Evolutionary conservation across 1,284 basidiomycete genomes (phyloP), one percentile per base, ranked within the genome.

Genomic region (Coniferiporia weirii): DNA sequence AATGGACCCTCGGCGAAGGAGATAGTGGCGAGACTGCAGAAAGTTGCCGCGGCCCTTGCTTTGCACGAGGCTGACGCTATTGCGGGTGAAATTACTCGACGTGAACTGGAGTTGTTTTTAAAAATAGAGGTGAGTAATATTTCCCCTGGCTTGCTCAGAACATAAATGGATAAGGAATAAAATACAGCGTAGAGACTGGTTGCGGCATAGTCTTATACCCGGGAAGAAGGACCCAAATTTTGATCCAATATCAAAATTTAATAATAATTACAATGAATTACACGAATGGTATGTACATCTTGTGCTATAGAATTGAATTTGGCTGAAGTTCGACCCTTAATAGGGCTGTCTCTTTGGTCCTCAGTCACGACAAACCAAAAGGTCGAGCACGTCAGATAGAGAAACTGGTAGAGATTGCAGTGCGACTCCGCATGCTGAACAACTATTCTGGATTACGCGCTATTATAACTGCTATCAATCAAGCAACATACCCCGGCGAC

Each of bases 401-500:
- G 69, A 87, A 87, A 68, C 83, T 92, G 52, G 83, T 88, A 20
- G 85, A 89, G 55, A 81, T 92, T 62, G 89, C 88, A 0, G 79
- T 82, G 61, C 80, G 79, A 60, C 73, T 92, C 48, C 81, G 89
- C 45, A 75, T 76, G 8, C 68, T 87, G 46, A 89, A 91, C 68
- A 92, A 92, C 65, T 92, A 92, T 68, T 90, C 89, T 8, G 89
- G 84, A 1, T 70, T 91, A 59, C 87, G 89, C 19, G 88, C 89
- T 4, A 83, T 92, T 65, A 83, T 92, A 17, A 89, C 89, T 36
- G 89, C 89, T n/a, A 90, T 92, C 70, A 89, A 90, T 66, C 83
- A 79, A 63, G 81, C 87, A 0, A 85, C 83, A 1, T 87, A 81
- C 64, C 75, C 81, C 43, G 87, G 84, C 15, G 89, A 91, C 66